phyloP scores from a whole-genome alignment of 2,329 filamentous ascomycete species.

The Aspergillus japonicus region DNA sequence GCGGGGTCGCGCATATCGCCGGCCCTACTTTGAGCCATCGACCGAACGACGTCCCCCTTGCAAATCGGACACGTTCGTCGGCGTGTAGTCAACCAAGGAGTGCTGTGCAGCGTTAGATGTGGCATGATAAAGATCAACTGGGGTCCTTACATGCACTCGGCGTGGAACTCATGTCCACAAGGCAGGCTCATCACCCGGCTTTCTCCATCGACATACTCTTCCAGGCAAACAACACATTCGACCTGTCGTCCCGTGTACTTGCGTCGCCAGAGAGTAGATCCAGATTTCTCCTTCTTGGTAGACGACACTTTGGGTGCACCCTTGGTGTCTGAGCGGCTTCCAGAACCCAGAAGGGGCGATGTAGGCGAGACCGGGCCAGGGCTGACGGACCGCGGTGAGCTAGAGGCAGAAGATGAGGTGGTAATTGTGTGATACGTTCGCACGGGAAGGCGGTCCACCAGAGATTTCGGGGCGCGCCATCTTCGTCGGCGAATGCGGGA shows the following conservation, averaged over 20 bases:
- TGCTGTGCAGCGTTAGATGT: conserved; percentile 54
- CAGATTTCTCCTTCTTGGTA: conserved; percentile 48
- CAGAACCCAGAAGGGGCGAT: conserved; percentile 67
- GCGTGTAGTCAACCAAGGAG: conserved; percentile 92
- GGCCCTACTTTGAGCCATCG: conserved; percentile 50
- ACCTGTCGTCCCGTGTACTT: conserved; percentile 66
- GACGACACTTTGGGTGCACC: conserved; percentile 23
- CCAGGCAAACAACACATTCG: conserved; percentile 94
- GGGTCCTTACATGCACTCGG: conserved; percentile 87
- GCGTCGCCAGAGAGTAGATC: conserved; percentile 47
- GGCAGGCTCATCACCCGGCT: conserved; percentile 95
- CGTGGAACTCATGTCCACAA: conserved; percentile 97
- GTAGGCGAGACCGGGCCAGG: conserved; percentile 67
- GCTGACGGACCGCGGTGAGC: conserved; percentile 59
- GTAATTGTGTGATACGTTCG: conserved; percentile 89
- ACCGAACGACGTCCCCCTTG: conserved; percentile 87
- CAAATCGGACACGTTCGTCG: conserved; percentile 98
- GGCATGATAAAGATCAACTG: not conserved
- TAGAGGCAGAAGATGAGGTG: conserved; percentile 59
- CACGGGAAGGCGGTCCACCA: conserved; percentile 91
- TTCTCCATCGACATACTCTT: conserved; percentile 93
- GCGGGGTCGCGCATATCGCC: conserved; percentile 22
- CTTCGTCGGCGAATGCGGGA: conserved; percentile 83
- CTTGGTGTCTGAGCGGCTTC: conserved; percentile 25
- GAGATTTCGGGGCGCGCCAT: conserved; percentile 96